Base-by-base conservation (phyloP, 306 rosid species). In the Cicer judaicum region DNA sequence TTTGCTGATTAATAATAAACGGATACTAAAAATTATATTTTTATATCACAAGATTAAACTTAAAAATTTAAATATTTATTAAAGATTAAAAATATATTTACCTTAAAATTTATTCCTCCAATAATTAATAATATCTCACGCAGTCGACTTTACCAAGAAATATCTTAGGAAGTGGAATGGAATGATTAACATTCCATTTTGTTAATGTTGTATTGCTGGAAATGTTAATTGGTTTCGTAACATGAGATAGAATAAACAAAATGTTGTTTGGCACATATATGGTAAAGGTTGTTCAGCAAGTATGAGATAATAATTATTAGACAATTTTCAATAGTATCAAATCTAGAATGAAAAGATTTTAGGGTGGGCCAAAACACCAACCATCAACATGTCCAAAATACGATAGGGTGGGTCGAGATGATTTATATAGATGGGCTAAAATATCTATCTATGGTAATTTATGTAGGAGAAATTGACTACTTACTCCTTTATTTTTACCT, bases 151-250 rank as follows among this genome's bases (percentile, higher is more conserved):
- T 39, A 18, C 38, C 63, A 70, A 70, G 49, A 70, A 70, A 69
- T 8, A 50, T 69, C 61, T 53, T 8, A 18, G 40, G 64, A n/a
- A 39, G 64, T 70, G 64, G 18, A 72, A 43, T 8, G 24, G 68
- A 72, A 56, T 72, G 42, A 42, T 72, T 56, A 13, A 42, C 43
- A 56, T 72, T 57, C 77, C 77, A 57, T 19, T 24, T 72, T 72
- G 44, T 57, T 24, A 7, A 38, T 52, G 5, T 12, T 24, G 44
- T 55, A 14, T 56, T 56, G 8, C 40, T 18, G 4, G 16, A 72
- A 18, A 19, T 56, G 50, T 56, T 57, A 8, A 13, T 6, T 13
- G 56, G 44, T 8, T 6, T 44, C 59, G 49, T 34, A 49, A 73
- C 60, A 50, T 49, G 16, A 47, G 21, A 73, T 10, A 61, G 61